Base-by-base conservation (phyloP, 371 early-diverging fungal species). In the Rhizopus arrhizus region DNA sequence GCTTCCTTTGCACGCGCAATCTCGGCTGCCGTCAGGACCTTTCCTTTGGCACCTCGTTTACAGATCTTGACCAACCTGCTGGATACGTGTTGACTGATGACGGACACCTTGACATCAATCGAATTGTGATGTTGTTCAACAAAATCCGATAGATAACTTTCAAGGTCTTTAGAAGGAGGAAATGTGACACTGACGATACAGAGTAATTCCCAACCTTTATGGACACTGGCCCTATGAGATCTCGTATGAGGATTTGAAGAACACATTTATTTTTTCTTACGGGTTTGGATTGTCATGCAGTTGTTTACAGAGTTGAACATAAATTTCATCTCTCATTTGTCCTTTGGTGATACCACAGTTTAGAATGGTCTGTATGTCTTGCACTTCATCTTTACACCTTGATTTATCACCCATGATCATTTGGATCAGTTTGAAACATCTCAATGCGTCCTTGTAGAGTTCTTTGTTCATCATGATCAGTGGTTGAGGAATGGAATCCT, bases 301-400 rank as follows among this genome's bases (percentile, higher is more conserved):
- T 69, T 96, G 95, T 75, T 95, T 95, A 79, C 92, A 93, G 36
- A 96, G 66, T 79, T 96, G 97, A 16, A 94, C 94, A 69, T 91
- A 95, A 54, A 96, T 91, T 72, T 97, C 98, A 69, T 97, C 96
- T 32, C 96, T 85, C 68, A 98, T 78, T 35, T 84, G 86, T 40
- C 89, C 92, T 46, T 80, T 72, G 29, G 74, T 69, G 11, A 95
- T 87, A 5, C 95, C 97, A 51, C 75, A 67, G 52, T 87, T 88
- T 34, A 93, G 72, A 22, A 96, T 69, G 58, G 82, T 74, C 63
- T 93, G 93, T 34, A 91, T 87, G 51, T 89, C 90, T 45, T 80
- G 81, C n/a, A 66, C 67, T 9, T 62, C 66, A 59, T 72, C 61
- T 0, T 43, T 5, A n/a, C 13, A 5, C 10, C 69, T 63, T 54